These are phyloP conservation scores for Curvularia verruculosa DNA, from an alignment of 2,329 filamentous ascomycete genomes.

Conservation along the genomic window DNA sequence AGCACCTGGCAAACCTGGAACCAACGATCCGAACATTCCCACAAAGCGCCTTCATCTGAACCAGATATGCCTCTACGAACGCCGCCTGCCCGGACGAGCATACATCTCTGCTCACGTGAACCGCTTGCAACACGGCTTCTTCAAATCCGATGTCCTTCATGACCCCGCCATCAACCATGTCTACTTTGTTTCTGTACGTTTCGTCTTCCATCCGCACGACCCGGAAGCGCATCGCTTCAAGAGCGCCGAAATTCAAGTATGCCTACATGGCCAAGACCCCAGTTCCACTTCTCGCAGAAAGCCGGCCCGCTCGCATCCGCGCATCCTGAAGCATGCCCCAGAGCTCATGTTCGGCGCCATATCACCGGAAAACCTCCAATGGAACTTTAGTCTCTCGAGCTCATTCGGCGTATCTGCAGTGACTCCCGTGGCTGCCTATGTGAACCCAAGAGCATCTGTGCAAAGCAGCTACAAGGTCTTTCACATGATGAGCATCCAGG, in stretches of 20 bases:
- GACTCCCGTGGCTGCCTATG: constrained; percentile 48
- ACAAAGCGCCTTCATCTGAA: constrained; percentile 36
- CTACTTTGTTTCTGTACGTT: constrained; percentile 57
- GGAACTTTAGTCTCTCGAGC: constrained; percentile 56
- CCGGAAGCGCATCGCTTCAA: constrained; percentile 55
- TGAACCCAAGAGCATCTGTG: constrained; percentile 52
- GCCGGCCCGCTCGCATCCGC: constrained; percentile 39
- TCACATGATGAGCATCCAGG: constrained; percentile 59
- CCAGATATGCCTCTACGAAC: constrained; percentile 57
- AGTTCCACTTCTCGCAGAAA: constrained; percentile 9
- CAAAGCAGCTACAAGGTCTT: constrained; percentile 53
- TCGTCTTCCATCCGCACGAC: constrained; percentile 57
- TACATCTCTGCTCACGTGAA: constrained; percentile 59
- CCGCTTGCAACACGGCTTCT: constrained; percentile 58
- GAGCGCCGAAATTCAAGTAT: constrained; percentile 54
- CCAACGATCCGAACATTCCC: constrained; percentile 36
- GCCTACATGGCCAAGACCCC: constrained; percentile 38
- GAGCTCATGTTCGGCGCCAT: constrained; percentile 57
- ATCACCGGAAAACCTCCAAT: constrained; percentile 56
- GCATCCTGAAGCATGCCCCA: constrained; percentile 58
- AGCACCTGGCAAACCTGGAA: constrained; percentile 14
- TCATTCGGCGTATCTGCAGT: constrained; percentile 55
- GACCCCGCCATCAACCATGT: constrained; percentile 52
- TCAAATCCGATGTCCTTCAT: constrained; percentile 52
- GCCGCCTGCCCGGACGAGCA: constrained; percentile 55